Evolutionary conservation across 179 eudicot species (phyloP).

Genomic region (Beta corolliflora): DNA sequence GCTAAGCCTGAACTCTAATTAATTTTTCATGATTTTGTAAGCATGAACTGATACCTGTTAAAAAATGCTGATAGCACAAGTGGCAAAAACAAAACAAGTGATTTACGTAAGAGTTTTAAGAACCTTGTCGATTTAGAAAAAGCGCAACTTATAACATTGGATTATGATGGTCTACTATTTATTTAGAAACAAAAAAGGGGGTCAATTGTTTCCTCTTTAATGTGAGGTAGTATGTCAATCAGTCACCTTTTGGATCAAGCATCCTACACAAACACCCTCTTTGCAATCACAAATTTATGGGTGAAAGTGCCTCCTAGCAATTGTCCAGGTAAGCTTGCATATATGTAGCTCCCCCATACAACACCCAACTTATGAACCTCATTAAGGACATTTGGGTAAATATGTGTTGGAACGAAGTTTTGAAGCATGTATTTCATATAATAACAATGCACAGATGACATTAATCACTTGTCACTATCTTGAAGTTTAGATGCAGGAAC

Average conservation of each 20-base stretch:
- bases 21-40: background rate
- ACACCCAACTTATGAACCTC: background rate
- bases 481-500: constrained; percentile 1
- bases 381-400: background rate
- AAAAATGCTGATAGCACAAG: background rate
- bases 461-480: background rate
- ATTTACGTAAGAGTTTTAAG: background rate
- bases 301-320: background rate
- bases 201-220: background rate
- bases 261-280: background rate
- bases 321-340: background rate
- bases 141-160: background rate
- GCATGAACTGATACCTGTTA: background rate
- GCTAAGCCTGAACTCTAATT: background rate
- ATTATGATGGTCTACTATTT: background rate
- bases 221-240: background rate
- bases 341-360: background rate
- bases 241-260: background rate
- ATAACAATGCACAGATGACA: background rate
- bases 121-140: background rate
- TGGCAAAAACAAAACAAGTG: background rate
- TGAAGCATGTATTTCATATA: background rate
- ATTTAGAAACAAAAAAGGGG: background rate
- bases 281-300: background rate
- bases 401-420: background rate